Conservation (phyloP, 2,329 filamentous ascomycete species). For the Fusarium papillatum region DNA sequence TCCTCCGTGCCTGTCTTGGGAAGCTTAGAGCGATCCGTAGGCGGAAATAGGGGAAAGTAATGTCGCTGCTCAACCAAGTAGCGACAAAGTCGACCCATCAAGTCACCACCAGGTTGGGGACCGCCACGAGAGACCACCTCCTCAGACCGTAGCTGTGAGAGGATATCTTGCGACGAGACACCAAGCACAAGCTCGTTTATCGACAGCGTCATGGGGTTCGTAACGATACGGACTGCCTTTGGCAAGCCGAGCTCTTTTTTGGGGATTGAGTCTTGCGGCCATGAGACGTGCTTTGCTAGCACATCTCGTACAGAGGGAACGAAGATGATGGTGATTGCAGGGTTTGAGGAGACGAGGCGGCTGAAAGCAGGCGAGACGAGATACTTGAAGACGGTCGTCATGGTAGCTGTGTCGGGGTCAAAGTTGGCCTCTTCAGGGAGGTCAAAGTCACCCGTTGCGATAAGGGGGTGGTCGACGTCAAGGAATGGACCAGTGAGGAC, state of each 20-base stretch:
- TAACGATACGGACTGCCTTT: slow-evolving; percentile 82
- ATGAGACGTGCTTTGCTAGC: slow-evolving; percentile 86
- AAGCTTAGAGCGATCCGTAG: slow-evolving; percentile 76
- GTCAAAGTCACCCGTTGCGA: slow-evolving; percentile 85
- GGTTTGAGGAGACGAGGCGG: slow-evolving; percentile 77
- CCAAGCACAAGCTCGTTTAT: slow-evolving; percentile 90
- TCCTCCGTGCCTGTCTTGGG: slow-evolving; percentile 74
- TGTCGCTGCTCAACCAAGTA: slow-evolving; percentile 92
- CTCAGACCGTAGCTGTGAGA: slow-evolving; percentile 85
- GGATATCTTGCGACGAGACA: slow-evolving; percentile 85
- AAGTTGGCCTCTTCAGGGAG: slow-evolving; percentile 75
- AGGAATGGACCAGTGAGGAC: slow-evolving; percentile 91
- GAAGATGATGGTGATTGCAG: slow-evolving; percentile 84
- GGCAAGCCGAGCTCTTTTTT: slow-evolving; percentile 83
- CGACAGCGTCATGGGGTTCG: slow-evolving; percentile 91
- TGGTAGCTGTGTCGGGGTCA: slow-evolving; percentile 83
- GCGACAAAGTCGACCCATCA: slow-evolving; percentile 79
- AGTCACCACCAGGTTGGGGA: slow-evolving; percentile 54
- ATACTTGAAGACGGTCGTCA: slow-evolving; percentile 86
- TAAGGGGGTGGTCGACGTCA: slow-evolving; percentile 89
- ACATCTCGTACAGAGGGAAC: slow-evolving; percentile 87
- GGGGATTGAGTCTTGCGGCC: slow-evolving; percentile 77
- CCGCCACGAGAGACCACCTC: slow-evolving; percentile 63
- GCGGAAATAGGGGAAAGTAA: slow-evolving; percentile 91
- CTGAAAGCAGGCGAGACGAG: slow-evolving; percentile 82